Conservation (phyloP, 495 filamentous ascomycete species). For the Neurospora intermedia region DNA sequence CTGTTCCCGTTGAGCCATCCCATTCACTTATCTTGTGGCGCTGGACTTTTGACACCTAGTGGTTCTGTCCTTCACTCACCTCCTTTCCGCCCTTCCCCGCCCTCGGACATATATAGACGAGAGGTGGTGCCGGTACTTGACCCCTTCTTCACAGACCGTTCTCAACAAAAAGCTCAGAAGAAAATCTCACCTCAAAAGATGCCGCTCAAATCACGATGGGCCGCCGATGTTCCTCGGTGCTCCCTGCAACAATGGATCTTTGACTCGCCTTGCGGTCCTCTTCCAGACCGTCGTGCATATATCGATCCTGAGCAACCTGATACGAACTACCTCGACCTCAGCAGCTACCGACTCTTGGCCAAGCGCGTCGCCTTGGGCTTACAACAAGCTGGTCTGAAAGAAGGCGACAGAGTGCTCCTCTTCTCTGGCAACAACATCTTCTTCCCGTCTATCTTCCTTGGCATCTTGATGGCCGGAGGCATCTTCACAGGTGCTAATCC, state of each 20-base stretch:
- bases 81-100: neutral
- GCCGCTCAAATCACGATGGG: slow-evolving; percentile 36
- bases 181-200: slow-evolving; percentile 10
- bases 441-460: slow-evolving; percentile 62
- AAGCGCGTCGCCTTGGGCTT: slow-evolving; percentile 66
- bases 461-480: slow-evolving; percentile 65
- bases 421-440: slow-evolving; percentile 64
- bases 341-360: slow-evolving; percentile 53
- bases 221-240: slow-evolving; percentile 22
- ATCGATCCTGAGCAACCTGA: slow-evolving; percentile 48
- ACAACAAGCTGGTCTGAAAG: slow-evolving; percentile 48
- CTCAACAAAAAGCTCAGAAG: slow-evolving; percentile 3
- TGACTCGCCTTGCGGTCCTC: slow-evolving; percentile 16
- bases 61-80: neutral
- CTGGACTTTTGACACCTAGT: neutral
- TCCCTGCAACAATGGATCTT: slow-evolving; percentile 34
- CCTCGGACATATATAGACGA: neutral
- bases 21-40: neutral
- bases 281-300: slow-evolving; percentile 29
- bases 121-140: neutral
- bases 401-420: slow-evolving; percentile 62
- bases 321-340: slow-evolving; percentile 28
- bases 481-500: slow-evolving; percentile 76
- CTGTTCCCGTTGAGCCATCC: neutral
- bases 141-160: neutral